Conservation (phyloP, 495 filamentous ascomycete species). For the Aspergillus biplanus region DNA sequence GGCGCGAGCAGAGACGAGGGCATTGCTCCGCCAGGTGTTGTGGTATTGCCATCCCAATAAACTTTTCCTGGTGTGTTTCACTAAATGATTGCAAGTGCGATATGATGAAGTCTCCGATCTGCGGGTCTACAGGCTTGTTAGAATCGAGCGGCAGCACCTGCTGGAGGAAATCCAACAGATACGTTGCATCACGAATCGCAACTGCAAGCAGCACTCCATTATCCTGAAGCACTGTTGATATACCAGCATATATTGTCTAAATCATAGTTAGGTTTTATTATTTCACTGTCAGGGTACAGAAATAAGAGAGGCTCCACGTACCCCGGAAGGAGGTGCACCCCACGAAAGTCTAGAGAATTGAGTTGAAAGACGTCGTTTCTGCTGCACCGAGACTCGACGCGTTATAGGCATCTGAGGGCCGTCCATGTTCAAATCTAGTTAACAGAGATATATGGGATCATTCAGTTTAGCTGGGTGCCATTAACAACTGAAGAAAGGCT, state of each 20-base stretch:
- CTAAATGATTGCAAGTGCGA: slow-evolving; percentile 58
- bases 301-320: slow-evolving; percentile 15
- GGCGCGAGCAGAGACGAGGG: slow-evolving; percentile 65
- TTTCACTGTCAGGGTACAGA: slow-evolving; percentile 17
- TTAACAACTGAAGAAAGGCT: neutral
- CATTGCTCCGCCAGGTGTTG: slow-evolving; percentile 50
- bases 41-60: slow-evolving; percentile 59
- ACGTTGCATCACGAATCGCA: slow-evolving; percentile 76
- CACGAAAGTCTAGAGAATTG: slow-evolving; percentile 32
- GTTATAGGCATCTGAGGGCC: slow-evolving; percentile 27
- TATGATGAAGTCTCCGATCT: slow-evolving; percentile 59
- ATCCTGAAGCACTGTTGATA: slow-evolving; percentile 57
- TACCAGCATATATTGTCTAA: slow-evolving; percentile 67
- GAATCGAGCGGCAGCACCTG: slow-evolving; percentile 43
- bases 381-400: slow-evolving; percentile 38
- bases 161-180: slow-evolving; percentile 76
- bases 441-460: neutral
- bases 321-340: slow-evolving; percentile 29
- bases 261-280: slow-evolving; percentile 17
- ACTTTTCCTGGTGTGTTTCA: slow-evolving; percentile 65
- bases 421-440: slow-evolving; percentile 2
- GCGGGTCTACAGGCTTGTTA: slow-evolving; percentile 31
- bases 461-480: neutral
- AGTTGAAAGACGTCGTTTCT: slow-evolving; percentile 35
- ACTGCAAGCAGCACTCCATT: slow-evolving; percentile 61